phyloP scores from a whole-genome alignment of 768 basidiomycete species.

The Grammothele lineata region DNA sequence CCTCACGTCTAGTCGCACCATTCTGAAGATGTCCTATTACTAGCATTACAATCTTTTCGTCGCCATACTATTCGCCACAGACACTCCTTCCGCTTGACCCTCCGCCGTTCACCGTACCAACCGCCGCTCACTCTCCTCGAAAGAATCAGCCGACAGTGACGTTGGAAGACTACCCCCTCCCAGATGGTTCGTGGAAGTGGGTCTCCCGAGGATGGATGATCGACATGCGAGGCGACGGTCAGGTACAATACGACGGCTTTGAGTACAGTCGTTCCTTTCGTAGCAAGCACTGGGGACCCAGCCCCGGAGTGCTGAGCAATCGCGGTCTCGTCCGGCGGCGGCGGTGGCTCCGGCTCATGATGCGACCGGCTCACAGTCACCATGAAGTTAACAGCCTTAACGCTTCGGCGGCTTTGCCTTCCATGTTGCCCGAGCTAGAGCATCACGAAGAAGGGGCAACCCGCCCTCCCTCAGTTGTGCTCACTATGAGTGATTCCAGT shows the following conservation, averaged over 20 bases:
- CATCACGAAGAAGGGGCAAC: conserved; percentile 13
- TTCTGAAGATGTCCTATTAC: background rate
- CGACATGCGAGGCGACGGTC: conserved; percentile 79
- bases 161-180: conserved; percentile 63
- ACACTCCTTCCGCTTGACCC: conserved; percentile 73
- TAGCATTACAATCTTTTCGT: conserved; percentile 66
- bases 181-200: conserved; percentile 81
- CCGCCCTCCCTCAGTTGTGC: conserved; percentile 23
- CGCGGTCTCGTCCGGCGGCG: conserved; percentile 76
- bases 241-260: conserved; percentile 79
- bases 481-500: conserved; percentile 21
- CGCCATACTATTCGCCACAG: conserved; percentile 64
- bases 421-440: conserved; percentile 1
- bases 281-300: conserved; percentile 58
- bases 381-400: conserved; percentile 2
- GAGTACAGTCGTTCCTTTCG: conserved; percentile 84
- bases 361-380: conserved; percentile 47
- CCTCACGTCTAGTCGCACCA: background rate
- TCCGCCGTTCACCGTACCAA: conserved; percentile 64
- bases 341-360: conserved; percentile 84
- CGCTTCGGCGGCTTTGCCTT: background rate
- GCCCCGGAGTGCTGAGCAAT: conserved; percentile 52
- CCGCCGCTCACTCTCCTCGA: conserved; percentile 26
- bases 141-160: conserved; percentile 51
- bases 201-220: conserved; percentile 81